phyloP scores from a whole-genome alignment of 2,329 filamentous ascomycete genomes.

The Akanthomyces lecanii region DNA sequence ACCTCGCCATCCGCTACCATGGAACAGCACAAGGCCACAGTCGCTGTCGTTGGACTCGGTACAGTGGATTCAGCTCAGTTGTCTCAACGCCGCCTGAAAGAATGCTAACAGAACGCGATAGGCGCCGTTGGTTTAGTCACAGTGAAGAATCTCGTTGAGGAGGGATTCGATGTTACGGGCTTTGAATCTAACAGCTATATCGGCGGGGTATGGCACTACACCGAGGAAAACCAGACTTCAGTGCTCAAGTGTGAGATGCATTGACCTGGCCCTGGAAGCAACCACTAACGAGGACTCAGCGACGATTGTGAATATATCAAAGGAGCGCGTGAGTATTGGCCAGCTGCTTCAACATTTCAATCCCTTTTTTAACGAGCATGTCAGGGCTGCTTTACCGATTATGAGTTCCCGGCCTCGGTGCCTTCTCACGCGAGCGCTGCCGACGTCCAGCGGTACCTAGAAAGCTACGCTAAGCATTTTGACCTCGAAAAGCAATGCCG shows the following conservation, averaged over 20 bases:
- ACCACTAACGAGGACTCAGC: slow-evolving; percentile 19
- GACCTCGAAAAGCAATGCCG: slow-evolving; percentile 24
- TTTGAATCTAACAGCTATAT: slow-evolving; percentile 39
- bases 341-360: neutral
- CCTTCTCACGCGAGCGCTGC: slow-evolving; percentile 24
- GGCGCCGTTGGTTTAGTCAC: slow-evolving; percentile 1
- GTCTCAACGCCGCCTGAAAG: neutral
- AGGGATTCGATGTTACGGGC: slow-evolving; percentile 40
- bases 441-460: slow-evolving; percentile 31
- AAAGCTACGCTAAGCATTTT: slow-evolving; percentile 32
- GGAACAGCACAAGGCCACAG: neutral
- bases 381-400: slow-evolving; percentile 31
- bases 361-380: slow-evolving; percentile 17
- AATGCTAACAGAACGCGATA: neutral
- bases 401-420: slow-evolving; percentile 28
- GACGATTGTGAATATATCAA: slow-evolving; percentile 31
- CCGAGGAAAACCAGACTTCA: slow-evolving; percentile 33
- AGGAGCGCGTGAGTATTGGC: slow-evolving; percentile 25
- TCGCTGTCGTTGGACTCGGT: slow-evolving; percentile 8
- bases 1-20: neutral
- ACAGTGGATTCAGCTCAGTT: neutral
- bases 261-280: no score
- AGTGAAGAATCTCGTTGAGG: slow-evolving; percentile 34
- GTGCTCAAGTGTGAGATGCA: slow-evolving; percentile 31
- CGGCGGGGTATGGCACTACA: slow-evolving; percentile 43